Percentiles rank a stretch among this genome's conserved stretches.
Evolutionary conservation across 495 filamentous ascomycete genomes (phyloP).

Genomic region (Talaromyces wortmannii): DNA sequence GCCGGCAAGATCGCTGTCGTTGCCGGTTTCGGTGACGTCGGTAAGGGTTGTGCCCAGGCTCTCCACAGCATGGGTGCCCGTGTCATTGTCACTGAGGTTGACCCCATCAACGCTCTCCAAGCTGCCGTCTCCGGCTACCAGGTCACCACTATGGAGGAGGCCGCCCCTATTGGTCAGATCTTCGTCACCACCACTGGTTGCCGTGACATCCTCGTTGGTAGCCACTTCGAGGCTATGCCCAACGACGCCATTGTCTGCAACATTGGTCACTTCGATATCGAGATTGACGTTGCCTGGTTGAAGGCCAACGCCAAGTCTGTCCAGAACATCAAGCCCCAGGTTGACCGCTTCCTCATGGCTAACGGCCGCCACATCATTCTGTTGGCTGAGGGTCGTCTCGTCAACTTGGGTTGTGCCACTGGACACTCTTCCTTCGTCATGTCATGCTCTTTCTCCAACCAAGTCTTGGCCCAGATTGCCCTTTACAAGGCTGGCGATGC

Average conservation of each 20-base stretch:
- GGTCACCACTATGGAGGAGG: slow-evolving; percentile 97
- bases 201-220: slow-evolving; percentile 88
- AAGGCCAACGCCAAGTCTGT: slow-evolving; percentile 90
- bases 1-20: slow-evolving; percentile 97
- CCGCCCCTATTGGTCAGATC: slow-evolving; percentile 82
- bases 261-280: slow-evolving; percentile 99
- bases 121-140: slow-evolving; percentile 95
- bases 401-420: slow-evolving; percentile 98
- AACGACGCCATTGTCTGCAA: slow-evolving; percentile 99
- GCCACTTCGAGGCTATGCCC: slow-evolving; percentile 94
- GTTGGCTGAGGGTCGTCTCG: slow-evolving; percentile 94
- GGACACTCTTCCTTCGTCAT: slow-evolving; percentile 99
- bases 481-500: slow-evolving; percentile 88
- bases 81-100: slow-evolving; percentile 93
- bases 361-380: slow-evolving; percentile 97
- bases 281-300: slow-evolving; percentile 99
- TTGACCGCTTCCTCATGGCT: slow-evolving; percentile 93
- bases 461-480: slow-evolving; percentile 98
- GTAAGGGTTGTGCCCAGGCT: slow-evolving; percentile 96
- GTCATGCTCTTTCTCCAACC: slow-evolving; percentile 99
- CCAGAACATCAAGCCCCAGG: slow-evolving; percentile 99
- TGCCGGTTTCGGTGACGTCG: slow-evolving; percentile 97
- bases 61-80: slow-evolving; percentile 96
- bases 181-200: slow-evolving; percentile 99
- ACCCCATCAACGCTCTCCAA: slow-evolving; percentile 99